phyloP scores from a whole-genome alignment of 768 basidiomycete genomes.

The Guyanaporus albipodus region DNA sequence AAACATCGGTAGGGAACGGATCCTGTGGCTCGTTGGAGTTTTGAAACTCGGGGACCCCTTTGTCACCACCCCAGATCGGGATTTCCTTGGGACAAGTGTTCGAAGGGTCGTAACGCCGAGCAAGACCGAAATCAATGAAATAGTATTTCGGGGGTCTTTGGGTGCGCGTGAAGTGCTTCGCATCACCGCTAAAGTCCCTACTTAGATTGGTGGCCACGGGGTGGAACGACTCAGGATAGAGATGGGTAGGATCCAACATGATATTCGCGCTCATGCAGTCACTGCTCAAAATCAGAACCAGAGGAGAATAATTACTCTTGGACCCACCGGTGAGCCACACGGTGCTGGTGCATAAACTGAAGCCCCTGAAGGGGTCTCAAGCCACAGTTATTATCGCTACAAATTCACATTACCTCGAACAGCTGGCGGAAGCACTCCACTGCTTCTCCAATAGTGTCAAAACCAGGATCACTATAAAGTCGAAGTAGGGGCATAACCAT shows the following conservation, averaged over 20 bases:
- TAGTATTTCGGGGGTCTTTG: background rate
- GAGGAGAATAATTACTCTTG: background rate
- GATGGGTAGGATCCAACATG: conserved; percentile 18
- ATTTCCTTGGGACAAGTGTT: background rate
- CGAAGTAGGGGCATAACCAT: conserved; percentile 37
- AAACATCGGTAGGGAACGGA: background rate
- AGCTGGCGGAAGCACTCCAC: conserved; percentile 28
- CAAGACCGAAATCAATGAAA: background rate
- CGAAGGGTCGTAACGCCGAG: background rate
- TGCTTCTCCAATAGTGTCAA: conserved; percentile 18
- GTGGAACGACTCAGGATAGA: background rate
- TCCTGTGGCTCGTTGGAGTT: background rate
- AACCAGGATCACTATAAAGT: conserved; percentile 17
- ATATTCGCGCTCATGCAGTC: conserved; percentile 21
- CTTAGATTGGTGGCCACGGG: background rate
- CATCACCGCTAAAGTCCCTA: background rate
- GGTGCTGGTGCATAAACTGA: conserved; percentile 20
- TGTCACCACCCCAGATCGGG: background rate
- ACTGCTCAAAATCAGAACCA: conserved; percentile 1
- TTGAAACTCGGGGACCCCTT: background rate
- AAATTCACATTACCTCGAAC: conserved; percentile 22
- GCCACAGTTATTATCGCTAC: background rate
- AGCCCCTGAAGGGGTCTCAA: conserved; percentile 17
- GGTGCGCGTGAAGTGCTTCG: background rate
- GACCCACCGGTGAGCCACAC: conserved; percentile 7